These are phyloP conservation scores for Linnemannia schmuckeri DNA, from an alignment of 192 early-diverging fungal species.

Conservation along the genomic window DNA sequence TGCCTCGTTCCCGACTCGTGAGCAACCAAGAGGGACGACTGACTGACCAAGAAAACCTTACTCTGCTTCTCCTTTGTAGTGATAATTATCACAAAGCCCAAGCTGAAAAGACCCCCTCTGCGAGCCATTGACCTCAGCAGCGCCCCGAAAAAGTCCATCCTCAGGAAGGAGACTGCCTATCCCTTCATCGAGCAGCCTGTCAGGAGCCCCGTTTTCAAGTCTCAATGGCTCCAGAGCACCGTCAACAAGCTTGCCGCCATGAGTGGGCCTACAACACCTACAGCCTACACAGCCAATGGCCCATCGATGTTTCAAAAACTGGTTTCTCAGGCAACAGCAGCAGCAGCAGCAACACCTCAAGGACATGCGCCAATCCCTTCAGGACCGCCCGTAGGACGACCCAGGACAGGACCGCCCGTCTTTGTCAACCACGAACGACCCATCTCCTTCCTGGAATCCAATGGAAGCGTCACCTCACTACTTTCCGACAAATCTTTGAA, in stretches of 20 bases:
- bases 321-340: constrained; percentile 46
- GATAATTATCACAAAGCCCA: constrained; percentile 24
- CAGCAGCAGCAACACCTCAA: constrained; percentile 15
- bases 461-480: constrained; percentile 21
- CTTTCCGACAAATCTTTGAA: constrained; percentile 58
- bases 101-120: constrained; percentile 42
- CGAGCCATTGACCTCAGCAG: constrained; percentile 32
- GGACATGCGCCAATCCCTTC: not conserved
- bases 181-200: constrained; percentile 48
- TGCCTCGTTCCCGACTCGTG: not conserved
- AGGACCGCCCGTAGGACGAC: not conserved
- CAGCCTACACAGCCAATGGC: constrained; percentile 42
- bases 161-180: constrained; percentile 52
- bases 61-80: not conserved
- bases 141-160: constrained; percentile 41
- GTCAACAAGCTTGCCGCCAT: constrained; percentile 53
- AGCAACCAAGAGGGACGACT: not conserved
- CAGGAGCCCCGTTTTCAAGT: constrained; percentile 50
- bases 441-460: constrained; percentile 20
- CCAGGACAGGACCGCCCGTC: constrained; percentile 23
- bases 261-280: constrained; percentile 43
- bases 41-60: not conserved
- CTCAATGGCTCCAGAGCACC: constrained; percentile 53
- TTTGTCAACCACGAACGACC: constrained; percentile 37
- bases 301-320: constrained; percentile 52